These are phyloP conservation scores for Xylariomycetidae sp. DNA, from an alignment of 2,329 filamentous ascomycete species.

Conservation along the genomic window DNA sequence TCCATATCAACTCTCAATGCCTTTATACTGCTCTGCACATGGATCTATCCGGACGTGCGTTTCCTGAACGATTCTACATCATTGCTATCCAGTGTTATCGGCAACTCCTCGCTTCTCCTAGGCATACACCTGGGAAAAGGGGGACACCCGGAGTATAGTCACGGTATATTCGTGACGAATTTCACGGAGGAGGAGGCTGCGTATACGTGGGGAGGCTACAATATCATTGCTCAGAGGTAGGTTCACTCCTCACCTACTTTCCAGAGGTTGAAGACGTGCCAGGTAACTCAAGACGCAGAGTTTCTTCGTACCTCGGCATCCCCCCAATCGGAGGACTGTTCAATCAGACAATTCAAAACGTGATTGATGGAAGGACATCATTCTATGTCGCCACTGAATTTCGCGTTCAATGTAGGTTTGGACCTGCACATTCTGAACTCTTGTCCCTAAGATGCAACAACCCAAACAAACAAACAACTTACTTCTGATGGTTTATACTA, in stretches of 20 bases:
- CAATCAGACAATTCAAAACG: slow-evolving; percentile 44
- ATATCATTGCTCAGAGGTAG: slow-evolving; percentile 47
- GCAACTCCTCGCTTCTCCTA: slow-evolving; percentile 43
- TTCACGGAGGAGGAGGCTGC: slow-evolving; percentile 48
- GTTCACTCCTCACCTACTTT: slow-evolving; percentile 5
- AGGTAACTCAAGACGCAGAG: slow-evolving; percentile 16
- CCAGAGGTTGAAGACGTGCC: slow-evolving; percentile 29
- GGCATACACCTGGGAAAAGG: slow-evolving; percentile 50
- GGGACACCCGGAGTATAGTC: slow-evolving; percentile 43
- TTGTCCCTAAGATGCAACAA: no score
- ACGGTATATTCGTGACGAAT: slow-evolving; percentile 38
- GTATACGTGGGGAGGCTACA: slow-evolving; percentile 50
- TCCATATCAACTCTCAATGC: slow-evolving; percentile 47
- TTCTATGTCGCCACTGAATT: slow-evolving; percentile 41
- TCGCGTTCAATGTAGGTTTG: no score
- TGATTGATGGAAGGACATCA: slow-evolving; percentile 35
- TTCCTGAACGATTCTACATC: slow-evolving; percentile 47
- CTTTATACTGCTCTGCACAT: slow-evolving; percentile 45
- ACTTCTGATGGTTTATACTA: no score
- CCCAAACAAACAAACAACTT: no score
- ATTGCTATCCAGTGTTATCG: slow-evolving; percentile 41
- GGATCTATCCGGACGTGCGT: slow-evolving; percentile 47
- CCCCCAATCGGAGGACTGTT: slow-evolving; percentile 41
- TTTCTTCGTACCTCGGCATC: slow-evolving; percentile 39
- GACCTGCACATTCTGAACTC: no score